These are phyloP conservation scores for Saturnispora quitensis DNA, from an alignment of 805 yeast species.

Conservation along the genomic window DNA sequence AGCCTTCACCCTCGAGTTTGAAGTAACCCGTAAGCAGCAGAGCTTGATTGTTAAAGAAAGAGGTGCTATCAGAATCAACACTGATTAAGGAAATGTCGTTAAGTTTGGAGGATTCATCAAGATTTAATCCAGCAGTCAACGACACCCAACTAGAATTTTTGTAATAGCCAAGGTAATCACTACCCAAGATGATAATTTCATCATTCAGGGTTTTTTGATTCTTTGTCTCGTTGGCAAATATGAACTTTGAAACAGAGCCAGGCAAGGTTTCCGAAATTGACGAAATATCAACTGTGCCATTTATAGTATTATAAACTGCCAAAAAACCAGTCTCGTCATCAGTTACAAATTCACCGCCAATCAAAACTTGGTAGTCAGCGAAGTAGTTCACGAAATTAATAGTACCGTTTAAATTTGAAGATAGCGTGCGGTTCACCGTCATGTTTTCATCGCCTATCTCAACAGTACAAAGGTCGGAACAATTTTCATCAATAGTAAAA, in stretches of 20 bases:
- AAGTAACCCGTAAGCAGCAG: conserved; percentile 54
- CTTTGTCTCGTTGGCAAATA: conserved; percentile 27
- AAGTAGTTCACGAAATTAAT: conserved; percentile 46
- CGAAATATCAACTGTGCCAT: conserved; percentile 24
- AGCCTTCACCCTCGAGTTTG: conserved; percentile 40
- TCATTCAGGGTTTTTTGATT: conserved; percentile 34
- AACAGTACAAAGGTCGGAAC: conserved; percentile 60
- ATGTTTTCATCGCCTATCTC: conserved; percentile 30
- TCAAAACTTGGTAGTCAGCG: conserved; percentile 29
- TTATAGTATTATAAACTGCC: conserved; percentile 42
- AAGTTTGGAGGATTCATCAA: conserved; percentile 30
- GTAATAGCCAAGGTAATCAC: conserved; percentile 30
- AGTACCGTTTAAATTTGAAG: conserved; percentile 38
- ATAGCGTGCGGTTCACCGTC: conserved; percentile 41
- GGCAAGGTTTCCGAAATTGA: conserved; percentile 23
- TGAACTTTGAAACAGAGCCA: conserved; percentile 25
- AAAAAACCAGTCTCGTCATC: conserved; percentile 30
- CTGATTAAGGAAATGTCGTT: conserved; percentile 30
- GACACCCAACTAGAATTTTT: conserved; percentile 42
- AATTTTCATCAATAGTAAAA: conserved; percentile 37
- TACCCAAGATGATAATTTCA: conserved; percentile 35
- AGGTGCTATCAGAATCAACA: conserved; percentile 26
- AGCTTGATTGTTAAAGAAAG: conserved; percentile 35
- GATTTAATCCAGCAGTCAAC: conserved; percentile 30
- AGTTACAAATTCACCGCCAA: conserved; percentile 45